phyloP scores from a whole-genome alignment of 192 early-diverging fungal species.

The Mortierella hygrophila region DNA sequence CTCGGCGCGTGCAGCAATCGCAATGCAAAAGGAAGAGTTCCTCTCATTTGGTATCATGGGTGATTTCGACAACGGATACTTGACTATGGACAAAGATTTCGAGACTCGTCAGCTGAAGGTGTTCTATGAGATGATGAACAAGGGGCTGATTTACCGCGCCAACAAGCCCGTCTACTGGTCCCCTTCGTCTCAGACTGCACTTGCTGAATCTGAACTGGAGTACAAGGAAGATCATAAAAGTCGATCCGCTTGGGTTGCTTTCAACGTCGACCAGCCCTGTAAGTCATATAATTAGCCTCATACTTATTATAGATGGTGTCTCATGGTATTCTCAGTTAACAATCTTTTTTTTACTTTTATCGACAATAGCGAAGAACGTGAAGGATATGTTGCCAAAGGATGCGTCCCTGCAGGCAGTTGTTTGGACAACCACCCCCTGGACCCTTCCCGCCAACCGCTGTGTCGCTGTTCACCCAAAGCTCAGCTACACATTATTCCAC shows the following conservation, averaged over 20 bases:
- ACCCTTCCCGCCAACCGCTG: conserved; percentile 83
- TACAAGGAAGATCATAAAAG: conserved; percentile 82
- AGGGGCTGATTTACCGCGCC: conserved; percentile 80
- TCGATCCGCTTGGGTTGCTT: conserved; percentile 77
- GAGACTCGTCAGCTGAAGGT: conserved; percentile 79
- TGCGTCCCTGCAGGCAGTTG: conserved; percentile 58
- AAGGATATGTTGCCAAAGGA: conserved; percentile 18
- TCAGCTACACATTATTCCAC: conserved; percentile 69
- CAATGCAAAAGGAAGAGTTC: conserved; percentile 69
- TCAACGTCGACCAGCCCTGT: conserved; percentile 65
- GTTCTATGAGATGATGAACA: conserved; percentile 79
- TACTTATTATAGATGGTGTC: background rate
- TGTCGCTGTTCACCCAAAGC: conserved; percentile 74
- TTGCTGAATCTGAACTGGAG: conserved; percentile 86
- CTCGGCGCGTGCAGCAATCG: conserved; percentile 71
- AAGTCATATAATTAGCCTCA: conserved; percentile 14
- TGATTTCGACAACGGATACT: conserved; percentile 78
- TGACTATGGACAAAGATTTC: conserved; percentile 79
- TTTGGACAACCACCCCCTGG: conserved; percentile 91
- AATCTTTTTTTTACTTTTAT: background rate
- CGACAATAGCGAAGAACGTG: conserved; percentile 12
- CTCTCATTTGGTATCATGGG: conserved; percentile 80
- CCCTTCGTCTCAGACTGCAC: conserved; percentile 83
- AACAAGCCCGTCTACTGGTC: conserved; percentile 89
- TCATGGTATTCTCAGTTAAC: background rate